Conservation (phyloP, 2,329 filamentous ascomycete genomes). For the Penicillium sp. region DNA sequence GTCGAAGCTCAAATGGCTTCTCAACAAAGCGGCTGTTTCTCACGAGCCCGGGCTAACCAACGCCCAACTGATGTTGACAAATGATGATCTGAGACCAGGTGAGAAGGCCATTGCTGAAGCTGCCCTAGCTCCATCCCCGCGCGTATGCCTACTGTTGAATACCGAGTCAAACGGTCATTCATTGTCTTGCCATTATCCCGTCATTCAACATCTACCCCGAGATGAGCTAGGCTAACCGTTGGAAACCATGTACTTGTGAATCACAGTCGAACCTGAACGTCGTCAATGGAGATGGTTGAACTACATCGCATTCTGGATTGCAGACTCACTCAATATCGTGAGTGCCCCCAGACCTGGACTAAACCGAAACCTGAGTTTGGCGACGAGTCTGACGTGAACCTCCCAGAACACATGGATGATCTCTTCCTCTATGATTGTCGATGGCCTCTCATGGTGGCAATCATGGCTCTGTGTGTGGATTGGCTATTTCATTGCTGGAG, state of each 20-base stretch:
- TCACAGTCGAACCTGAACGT: constrained; percentile 72
- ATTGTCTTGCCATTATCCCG: not conserved
- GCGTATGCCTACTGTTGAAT: not conserved
- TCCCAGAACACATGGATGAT: constrained; percentile 87
- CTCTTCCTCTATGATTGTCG: constrained; percentile 76
- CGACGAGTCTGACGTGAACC: constrained; percentile 11
- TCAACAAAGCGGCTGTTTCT: constrained; percentile 68
- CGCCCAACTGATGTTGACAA: constrained; percentile 83
- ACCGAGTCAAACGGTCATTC: not conserved
- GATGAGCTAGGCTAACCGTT: constrained; percentile 14
- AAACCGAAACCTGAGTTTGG: not conserved
- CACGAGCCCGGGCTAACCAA: constrained; percentile 75
- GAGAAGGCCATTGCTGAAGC: constrained; percentile 26
- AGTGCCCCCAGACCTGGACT: constrained; percentile 18
- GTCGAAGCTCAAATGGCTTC: constrained; percentile 31
- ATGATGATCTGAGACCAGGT: constrained; percentile 74
- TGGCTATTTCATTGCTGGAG: constrained; percentile 75
- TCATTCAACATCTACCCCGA: not conserved
- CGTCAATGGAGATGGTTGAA: constrained; percentile 86
- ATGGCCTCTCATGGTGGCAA: constrained; percentile 87
- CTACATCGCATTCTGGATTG: constrained; percentile 85
- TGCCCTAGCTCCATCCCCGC: not conserved
- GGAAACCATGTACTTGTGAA: constrained; percentile 12
- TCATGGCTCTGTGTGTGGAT: constrained; percentile 86
- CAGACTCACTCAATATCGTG: constrained; percentile 79